phyloP scores from a whole-genome alignment of 129 eudicot species.

The Helichrysum umbraculigerum region DNA sequence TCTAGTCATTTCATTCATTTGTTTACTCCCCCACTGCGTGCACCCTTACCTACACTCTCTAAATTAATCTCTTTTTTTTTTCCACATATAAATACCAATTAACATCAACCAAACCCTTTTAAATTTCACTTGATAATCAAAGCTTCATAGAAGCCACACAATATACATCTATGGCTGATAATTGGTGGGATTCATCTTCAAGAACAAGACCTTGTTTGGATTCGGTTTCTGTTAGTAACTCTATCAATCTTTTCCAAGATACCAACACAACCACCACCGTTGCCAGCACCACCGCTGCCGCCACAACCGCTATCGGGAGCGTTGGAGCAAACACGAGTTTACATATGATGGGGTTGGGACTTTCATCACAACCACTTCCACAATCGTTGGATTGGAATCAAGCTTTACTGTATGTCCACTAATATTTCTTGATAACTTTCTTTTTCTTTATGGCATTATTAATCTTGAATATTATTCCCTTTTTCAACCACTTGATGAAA shows the following conservation, averaged over 20 bases:
- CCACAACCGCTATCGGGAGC: conserved; percentile 9
- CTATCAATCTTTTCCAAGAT: conserved; percentile 43
- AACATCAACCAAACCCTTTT: conserved; percentile 49
- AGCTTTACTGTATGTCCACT: conserved; percentile 57
- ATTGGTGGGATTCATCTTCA: conserved; percentile 79
- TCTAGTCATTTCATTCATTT: conserved; percentile 35
- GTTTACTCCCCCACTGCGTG: conserved; percentile 21
- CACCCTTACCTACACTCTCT: conserved; percentile 18
- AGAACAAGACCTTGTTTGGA: conserved; percentile 45
- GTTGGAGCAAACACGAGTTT: conserved; percentile 35
- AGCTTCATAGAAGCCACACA: not conserved
- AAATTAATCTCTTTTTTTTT: not conserved
- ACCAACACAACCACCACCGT: not conserved
- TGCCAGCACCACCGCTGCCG: conserved; percentile 10
- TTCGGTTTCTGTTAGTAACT: conserved; percentile 40
- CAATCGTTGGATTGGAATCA: conserved; percentile 79
- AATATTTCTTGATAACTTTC: conserved; percentile 31
- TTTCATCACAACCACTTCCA: conserved; percentile 55
- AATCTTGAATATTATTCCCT: conserved; percentile 16
- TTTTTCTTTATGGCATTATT: conserved; percentile 17
- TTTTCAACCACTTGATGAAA: conserved; percentile 16
- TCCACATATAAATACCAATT: conserved; percentile 54
- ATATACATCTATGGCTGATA: conserved; percentile 47
- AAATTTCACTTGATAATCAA: conserved; percentile 38
- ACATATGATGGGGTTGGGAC: conserved; percentile 76